A percentile compares a stretch with the other conserved stretches of the same genome.
These are phyloP conservation scores for Lodderomyces jiufengensis DNA, from an alignment of 1,139 yeast genomes.

Conservation along the genomic window DNA sequence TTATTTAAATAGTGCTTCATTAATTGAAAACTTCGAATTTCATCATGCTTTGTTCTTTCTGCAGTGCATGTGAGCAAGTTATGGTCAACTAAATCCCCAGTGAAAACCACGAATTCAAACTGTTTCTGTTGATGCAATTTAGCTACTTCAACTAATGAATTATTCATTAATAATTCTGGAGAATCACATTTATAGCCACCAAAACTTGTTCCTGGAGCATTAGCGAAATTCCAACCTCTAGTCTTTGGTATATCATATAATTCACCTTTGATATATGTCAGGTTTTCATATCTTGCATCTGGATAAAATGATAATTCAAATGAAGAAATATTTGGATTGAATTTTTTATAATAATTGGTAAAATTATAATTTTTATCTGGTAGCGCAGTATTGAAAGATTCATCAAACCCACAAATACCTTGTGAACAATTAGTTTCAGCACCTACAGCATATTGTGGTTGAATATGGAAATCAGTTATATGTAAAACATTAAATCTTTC, in stretches of 20 bases:
- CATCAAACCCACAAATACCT: slow-evolving; percentile 48
- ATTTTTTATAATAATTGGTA: slow-evolving; percentile 20
- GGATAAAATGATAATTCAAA: slow-evolving; percentile 21
- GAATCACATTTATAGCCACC: slow-evolving; percentile 65
- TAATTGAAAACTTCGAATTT: slow-evolving; percentile 47
- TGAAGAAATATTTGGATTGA: slow-evolving; percentile 22
- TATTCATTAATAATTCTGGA: slow-evolving; percentile 57
- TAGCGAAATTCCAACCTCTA: slow-evolving; percentile 39
- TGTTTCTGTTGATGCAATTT: slow-evolving; percentile 28
- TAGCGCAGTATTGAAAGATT: slow-evolving; percentile 29
- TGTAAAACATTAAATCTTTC: slow-evolving; percentile 58
- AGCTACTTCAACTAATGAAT: slow-evolving; percentile 47
- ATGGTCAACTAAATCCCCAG: slow-evolving; percentile 70
- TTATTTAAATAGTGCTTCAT: slow-evolving; percentile 53
- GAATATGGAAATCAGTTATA: slow-evolving; percentile 61
- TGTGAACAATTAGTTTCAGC: slow-evolving; percentile 59
- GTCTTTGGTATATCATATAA: slow-evolving; percentile 34
- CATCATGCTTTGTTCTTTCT: slow-evolving; percentile 51
- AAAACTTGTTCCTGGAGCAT: slow-evolving; percentile 54
- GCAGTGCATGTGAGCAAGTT: slow-evolving; percentile 45
- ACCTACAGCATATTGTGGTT: slow-evolving; percentile 54
- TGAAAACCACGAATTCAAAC: slow-evolving; percentile 61
- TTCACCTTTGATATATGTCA: slow-evolving; percentile 36
- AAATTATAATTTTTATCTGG: slow-evolving; percentile 31
- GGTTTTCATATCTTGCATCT: slow-evolving; percentile 28